phyloP scores from a whole-genome alignment of 2,329 filamentous ascomycete species.

The Penicillium glabrum region DNA sequence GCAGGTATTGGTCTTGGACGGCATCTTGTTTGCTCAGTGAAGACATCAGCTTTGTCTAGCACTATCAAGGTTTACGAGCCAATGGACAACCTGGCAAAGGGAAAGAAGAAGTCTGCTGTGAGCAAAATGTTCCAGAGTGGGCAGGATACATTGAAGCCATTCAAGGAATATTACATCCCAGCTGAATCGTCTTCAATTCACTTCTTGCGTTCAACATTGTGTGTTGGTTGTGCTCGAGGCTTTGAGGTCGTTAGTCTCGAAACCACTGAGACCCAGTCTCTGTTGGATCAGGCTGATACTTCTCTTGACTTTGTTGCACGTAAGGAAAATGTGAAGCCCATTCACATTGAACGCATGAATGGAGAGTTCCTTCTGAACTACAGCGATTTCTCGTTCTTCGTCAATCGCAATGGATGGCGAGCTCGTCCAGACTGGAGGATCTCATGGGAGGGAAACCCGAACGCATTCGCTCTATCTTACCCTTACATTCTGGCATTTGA shows the following conservation, averaged over 20 bases:
- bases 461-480: constrained; percentile 89
- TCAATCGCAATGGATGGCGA: constrained; percentile 97
- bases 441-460: constrained; percentile 92
- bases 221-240: constrained; percentile 89
- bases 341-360: constrained; percentile 95
- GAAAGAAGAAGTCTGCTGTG: constrained; percentile 92
- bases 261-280: constrained; percentile 94
- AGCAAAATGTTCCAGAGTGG: constrained; percentile 93
- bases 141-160: constrained; percentile 92
- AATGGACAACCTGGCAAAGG: constrained; percentile 89
- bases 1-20: constrained; percentile 91
- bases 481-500: constrained; percentile 98
- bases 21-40: constrained; percentile 94
- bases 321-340: constrained; percentile 89
- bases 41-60: constrained; percentile 86
- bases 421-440: constrained; percentile 96
- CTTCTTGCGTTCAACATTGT: constrained; percentile 94
- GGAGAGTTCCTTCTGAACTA: constrained; percentile 98
- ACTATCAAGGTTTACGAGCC: constrained; percentile 99
- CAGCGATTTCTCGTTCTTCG: constrained; percentile 98
- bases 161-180: constrained; percentile 99
- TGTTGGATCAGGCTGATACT: constrained; percentile 96
- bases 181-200: constrained; percentile 98
- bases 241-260: constrained; percentile 97
- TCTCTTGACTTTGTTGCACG: constrained; percentile 95